Base-by-base conservation (phyloP, 768 basidiomycete genomes). In the Phaeotremella fagi region DNA sequence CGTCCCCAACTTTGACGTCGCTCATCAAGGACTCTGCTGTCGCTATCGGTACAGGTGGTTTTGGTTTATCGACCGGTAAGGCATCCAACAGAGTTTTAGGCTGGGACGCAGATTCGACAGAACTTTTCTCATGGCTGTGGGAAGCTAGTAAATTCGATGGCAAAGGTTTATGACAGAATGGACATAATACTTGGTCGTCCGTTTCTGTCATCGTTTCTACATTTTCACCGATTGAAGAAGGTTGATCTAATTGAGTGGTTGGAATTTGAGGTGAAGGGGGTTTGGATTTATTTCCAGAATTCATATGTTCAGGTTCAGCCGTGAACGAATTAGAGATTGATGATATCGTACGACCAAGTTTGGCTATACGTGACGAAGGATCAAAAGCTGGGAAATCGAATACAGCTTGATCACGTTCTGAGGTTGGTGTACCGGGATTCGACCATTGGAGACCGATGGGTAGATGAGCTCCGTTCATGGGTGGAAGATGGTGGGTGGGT, bases 151-250 rank as follows among this genome's bases (percentile, higher is more conserved):
- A 52, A 14, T 55, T 51, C 0, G 68, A 64, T 15, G 68, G 68
- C 20, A 70, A 28, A 35, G 68, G 68, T 54, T 70, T 70, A 18
- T 61, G 37, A 48, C 68, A 70, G 49, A 66, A 70, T 2, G 68
- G 68, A 48, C 68, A 70, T 60, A 70, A 58, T 48, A 70, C 52
- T 31, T 70, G 63, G 22, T 70, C 68, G 12, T 63, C 68, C 61
- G 66, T 70, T 20, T 64, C 64, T 9, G 68, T 33, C n/a, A n/a
- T n/a, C n/a, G n/a, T n/a, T n/a, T n/a, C n/a, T n/a, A n/a, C n/a
- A n/a, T n/a, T n/a, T n/a, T n/a, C n/a, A n/a, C n/a, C n/a, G 64
- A 3, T 66, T 62, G 6, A 6, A 41, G 38, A 41, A 6, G 38
- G 18, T 7, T 41, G 7, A 12, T 7, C 7, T 33, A 16, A 20